A percentile compares a stretch with the other conserved stretches of the same genome.
Evolutionary conservation across 2,329 filamentous ascomycete genomes (phyloP).

Genomic region (Cryphonectria radicalis): DNA sequence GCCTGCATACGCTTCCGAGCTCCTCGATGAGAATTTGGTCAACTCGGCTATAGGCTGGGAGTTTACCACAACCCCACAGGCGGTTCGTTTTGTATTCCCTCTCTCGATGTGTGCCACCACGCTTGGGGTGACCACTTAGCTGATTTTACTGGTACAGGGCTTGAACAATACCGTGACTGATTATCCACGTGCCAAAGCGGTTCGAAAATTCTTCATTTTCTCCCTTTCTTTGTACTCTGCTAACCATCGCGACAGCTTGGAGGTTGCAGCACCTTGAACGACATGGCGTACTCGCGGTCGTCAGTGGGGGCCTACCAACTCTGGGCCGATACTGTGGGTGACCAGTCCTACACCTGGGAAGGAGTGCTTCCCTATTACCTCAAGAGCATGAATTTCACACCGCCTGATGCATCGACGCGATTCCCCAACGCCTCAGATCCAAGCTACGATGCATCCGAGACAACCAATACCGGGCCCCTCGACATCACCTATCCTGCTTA

Average conservation of each 20-base stretch:
- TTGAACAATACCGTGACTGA: background rate
- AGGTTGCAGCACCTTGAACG: constrained; percentile 15
- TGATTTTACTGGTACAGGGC: background rate
- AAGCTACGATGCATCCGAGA: background rate
- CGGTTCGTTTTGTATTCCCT: background rate
- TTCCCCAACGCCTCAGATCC: constrained; percentile 15
- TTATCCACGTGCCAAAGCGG: constrained; percentile 16
- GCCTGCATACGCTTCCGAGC: constrained; percentile 14
- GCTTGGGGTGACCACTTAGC: background rate
- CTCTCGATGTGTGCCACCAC: background rate
- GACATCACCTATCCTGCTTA: constrained; percentile 4
- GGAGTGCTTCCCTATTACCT: constrained; percentile 21
- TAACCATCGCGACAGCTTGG: background rate
- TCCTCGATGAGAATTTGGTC: background rate
- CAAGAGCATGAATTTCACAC: constrained; percentile 17
- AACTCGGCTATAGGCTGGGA: constrained; percentile 11
- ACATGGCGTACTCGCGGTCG: constrained; percentile 15
- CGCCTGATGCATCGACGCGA: constrained; percentile 4
- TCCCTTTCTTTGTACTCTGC: background rate
- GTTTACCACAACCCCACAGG: constrained; percentile 10
- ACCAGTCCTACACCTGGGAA: constrained; percentile 19
- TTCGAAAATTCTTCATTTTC: background rate
- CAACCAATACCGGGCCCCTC: background rate
- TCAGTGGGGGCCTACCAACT: constrained; percentile 13
- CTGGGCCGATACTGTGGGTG: constrained; percentile 23